phyloP scores from a whole-genome alignment of 257 asterid genomes.

The Nemophila menziesii region DNA sequence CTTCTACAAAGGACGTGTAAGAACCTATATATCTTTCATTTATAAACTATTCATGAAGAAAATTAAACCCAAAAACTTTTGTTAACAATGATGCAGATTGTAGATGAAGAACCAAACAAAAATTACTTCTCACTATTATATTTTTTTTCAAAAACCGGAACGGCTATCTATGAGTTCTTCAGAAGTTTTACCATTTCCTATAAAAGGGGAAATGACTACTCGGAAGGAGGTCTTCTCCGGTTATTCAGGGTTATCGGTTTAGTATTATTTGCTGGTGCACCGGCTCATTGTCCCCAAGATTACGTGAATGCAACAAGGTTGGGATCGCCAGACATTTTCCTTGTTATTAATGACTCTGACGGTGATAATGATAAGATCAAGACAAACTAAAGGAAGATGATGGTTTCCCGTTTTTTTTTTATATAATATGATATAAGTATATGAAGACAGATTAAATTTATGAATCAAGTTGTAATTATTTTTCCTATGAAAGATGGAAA shows the following conservation, averaged over 20 bases:
- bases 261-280: slow-evolving; percentile 26
- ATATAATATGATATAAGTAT: neutral
- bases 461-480: no score
- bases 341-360: neutral
- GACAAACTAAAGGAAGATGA: neutral
- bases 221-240: slow-evolving; percentile 27
- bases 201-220: slow-evolving; percentile 20
- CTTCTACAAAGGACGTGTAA: slow-evolving; percentile 25
- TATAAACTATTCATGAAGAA: no score
- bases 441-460: neutral
- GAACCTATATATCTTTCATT: neutral
- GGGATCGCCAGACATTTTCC: slow-evolving; percentile 23
- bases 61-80: neutral
- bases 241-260: slow-evolving; percentile 28
- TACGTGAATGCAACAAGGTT: slow-evolving; percentile 36
- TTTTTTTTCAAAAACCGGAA: slow-evolving; percentile 26
- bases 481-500: no score
- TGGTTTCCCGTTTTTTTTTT: neutral
- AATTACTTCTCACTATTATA: slow-evolving; percentile 34
- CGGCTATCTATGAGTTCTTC: slow-evolving; percentile 34
- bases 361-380: slow-evolving; percentile 3
- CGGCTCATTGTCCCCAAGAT: slow-evolving; percentile 42
- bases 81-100: slow-evolving; percentile 18
- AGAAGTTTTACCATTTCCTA: slow-evolving; percentile 27
- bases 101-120: slow-evolving; percentile 44